phyloP scores from a whole-genome alignment of 2,329 filamentous ascomycete genomes.

The Fusarium miscanthi region DNA sequence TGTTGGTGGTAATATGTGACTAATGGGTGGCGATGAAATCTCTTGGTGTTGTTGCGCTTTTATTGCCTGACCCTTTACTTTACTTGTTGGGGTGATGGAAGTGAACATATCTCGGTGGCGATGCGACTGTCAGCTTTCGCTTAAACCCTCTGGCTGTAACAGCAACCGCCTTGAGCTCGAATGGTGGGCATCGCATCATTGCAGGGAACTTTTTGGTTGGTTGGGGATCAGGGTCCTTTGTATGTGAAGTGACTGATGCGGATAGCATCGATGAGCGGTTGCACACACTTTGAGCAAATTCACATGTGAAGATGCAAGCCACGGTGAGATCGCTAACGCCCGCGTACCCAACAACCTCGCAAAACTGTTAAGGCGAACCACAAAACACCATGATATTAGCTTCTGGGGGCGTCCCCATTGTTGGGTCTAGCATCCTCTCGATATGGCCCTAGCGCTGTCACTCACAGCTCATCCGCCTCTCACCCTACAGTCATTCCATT shows the following conservation, averaged over 20 bases:
- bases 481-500: slow-evolving; percentile 11
- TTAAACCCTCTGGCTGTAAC: background rate
- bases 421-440: slow-evolving; percentile 14
- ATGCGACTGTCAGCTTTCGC: slow-evolving; percentile 9
- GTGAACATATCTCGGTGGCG: slow-evolving; percentile 13
- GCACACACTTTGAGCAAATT: background rate
- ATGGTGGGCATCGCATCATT: slow-evolving; percentile 20
- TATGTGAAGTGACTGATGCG: slow-evolving; percentile 5
- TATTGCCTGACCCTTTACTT: background rate
- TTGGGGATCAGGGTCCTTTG: slow-evolving; percentile 14
- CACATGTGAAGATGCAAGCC: slow-evolving; percentile 22
- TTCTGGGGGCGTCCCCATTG: slow-evolving; percentile 20
- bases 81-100: slow-evolving; percentile 3
- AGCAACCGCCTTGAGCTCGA: background rate
- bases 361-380: slow-evolving; percentile 21
- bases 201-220: slow-evolving; percentile 25
- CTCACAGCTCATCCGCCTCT: background rate
- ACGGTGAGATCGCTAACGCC: slow-evolving; percentile 22
- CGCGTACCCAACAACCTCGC: slow-evolving; percentile 6
- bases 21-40: slow-evolving; percentile 29
- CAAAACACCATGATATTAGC: slow-evolving; percentile 16
- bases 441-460: background rate
- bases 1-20: slow-evolving; percentile 15
- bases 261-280: slow-evolving; percentile 1
- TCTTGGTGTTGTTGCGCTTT: slow-evolving; percentile 23